These are phyloP conservation scores for Zhuliangozyma parablackwelliae DNA, from an alignment of 1,139 yeast genomes.

Conservation along the genomic window DNA sequence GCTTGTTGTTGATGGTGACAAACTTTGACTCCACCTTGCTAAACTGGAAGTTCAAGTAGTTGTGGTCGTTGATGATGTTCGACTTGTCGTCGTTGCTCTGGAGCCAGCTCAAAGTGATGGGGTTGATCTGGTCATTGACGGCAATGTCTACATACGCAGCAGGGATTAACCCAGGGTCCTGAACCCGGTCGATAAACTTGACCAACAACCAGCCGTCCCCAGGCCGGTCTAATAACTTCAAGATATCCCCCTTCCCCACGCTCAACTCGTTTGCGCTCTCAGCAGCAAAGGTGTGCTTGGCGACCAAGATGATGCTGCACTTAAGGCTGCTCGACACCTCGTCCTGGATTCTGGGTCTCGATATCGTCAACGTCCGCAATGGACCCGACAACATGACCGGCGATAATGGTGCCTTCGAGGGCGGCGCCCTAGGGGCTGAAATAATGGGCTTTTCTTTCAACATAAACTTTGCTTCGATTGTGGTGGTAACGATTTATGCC, in stretches of 20 bases:
- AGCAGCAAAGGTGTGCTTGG: conserved; percentile 32
- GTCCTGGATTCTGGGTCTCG: conserved; percentile 8
- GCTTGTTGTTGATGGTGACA: conserved; percentile 26
- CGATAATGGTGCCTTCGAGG: too few species aligned
- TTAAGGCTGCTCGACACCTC: conserved; percentile 10
- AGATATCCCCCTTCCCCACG: conserved; percentile 35
- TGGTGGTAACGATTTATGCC: too few species aligned
- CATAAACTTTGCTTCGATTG: too few species aligned
- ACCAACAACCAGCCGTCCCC: conserved; percentile 44
- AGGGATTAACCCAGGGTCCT: conserved; percentile 37
- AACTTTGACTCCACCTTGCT: conserved; percentile 14
- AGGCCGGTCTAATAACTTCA: conserved; percentile 35
- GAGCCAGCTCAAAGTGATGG: conserved; percentile 36
- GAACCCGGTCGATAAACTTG: conserved; percentile 35
- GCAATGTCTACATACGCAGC: conserved; percentile 44
- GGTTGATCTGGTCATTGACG: conserved; percentile 35
- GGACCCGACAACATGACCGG: too few species aligned
- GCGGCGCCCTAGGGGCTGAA: too few species aligned
- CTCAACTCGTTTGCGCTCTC: conserved; percentile 32
- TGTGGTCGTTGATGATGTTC: conserved; percentile 8
- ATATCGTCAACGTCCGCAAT: conserved; percentile 8
- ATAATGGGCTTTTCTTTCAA: too few species aligned
- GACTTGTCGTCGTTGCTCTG: conserved; percentile 3
- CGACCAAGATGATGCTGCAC: conserved; percentile 34
- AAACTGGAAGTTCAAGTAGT: conserved; percentile 13